Evolutionary conservation across 1,139 yeast genomes (phyloP).

Genomic region (Yamadazyma mexicana): DNA sequence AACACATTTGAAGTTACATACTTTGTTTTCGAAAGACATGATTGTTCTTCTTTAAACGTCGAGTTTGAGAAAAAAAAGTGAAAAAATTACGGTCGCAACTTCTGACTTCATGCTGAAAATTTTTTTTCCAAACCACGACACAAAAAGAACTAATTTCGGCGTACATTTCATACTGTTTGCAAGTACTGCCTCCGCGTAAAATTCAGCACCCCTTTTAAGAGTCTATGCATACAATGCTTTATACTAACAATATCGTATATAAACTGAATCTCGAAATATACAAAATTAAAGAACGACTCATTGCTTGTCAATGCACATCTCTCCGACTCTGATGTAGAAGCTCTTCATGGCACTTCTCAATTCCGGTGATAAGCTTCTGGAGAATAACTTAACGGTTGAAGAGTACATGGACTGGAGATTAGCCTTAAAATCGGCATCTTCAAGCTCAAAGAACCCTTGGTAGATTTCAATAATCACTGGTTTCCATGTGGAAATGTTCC

Average conservation of each 20-base stretch:
- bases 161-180: constrained; percentile 10
- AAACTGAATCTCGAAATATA: too few relatives aligned
- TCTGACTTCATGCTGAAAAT: constrained; percentile 12
- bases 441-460: constrained; percentile 78
- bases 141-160: constrained; percentile 4
- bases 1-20: constrained; percentile 22
- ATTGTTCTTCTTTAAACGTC: constrained; percentile 8
- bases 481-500: constrained; percentile 82
- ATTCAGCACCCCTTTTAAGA: constrained; percentile 1
- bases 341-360: constrained; percentile 65
- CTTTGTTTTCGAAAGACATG: constrained; percentile 54
- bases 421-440: constrained; percentile 67
- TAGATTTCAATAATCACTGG: constrained; percentile 88
- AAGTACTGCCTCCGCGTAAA: neutral
- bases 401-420: constrained; percentile 69
- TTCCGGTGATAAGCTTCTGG: constrained; percentile 69
- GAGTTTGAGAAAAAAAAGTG: constrained; percentile 5
- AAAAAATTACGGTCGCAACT: constrained; percentile 15
- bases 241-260: too few relatives aligned
- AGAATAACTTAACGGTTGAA: constrained; percentile 63
- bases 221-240: too few relatives aligned
- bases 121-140: constrained; percentile 10
- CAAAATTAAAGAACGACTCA: neutral
- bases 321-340: constrained; percentile 73
- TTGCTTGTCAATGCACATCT: constrained; percentile 24